phyloP scores from a whole-genome alignment of 2,329 filamentous ascomycete genomes.

The Alternaria solani region DNA sequence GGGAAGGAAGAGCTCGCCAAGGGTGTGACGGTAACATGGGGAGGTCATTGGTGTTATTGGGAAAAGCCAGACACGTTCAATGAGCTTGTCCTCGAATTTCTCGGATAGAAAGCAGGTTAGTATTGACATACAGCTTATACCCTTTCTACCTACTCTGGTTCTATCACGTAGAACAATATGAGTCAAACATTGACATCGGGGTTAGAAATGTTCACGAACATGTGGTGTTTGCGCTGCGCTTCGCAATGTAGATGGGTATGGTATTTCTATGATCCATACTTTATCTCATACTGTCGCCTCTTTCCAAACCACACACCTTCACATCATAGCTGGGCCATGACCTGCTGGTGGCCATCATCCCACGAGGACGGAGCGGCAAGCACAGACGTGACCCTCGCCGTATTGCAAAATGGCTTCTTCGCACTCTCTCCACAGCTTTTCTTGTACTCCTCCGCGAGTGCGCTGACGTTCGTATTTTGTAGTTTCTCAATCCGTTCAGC shows the following conservation, averaged over 20 bases:
- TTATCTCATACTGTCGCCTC: not conserved
- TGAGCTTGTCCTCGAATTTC: conserved; percentile 27
- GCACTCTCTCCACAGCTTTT: conserved; percentile 10
- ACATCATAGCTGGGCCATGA: not conserved
- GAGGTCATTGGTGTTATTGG: conserved; percentile 47
- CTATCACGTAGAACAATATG: too few species aligned
- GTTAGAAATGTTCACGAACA: too few species aligned
- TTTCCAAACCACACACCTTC: not conserved
- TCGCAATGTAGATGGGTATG: not conserved
- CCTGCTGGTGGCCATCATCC: not conserved
- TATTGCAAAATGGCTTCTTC: conserved; percentile 19
- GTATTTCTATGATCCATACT: not conserved
- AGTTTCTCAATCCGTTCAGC: conserved; percentile 14
- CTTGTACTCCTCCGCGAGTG: not conserved
- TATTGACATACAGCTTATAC: too few species aligned
- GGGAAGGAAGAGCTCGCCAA: conserved; percentile 17
- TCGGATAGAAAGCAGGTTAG: not conserved
- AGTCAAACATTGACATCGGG: too few species aligned
- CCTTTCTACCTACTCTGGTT: too few species aligned
- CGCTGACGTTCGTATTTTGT: conserved; percentile 7
- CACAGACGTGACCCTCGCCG: not conserved
- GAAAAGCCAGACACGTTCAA: conserved; percentile 39
- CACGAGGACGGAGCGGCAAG: not conserved
- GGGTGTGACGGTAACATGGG: conserved; percentile 33
- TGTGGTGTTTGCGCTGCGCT: not conserved